A percentile compares a stretch with the other conserved stretches of the same genome.
These are phyloP conservation scores for Phytophthora ramorum DNA, from an alignment of 352 stramenopile species.

Conservation along the genomic window DNA sequence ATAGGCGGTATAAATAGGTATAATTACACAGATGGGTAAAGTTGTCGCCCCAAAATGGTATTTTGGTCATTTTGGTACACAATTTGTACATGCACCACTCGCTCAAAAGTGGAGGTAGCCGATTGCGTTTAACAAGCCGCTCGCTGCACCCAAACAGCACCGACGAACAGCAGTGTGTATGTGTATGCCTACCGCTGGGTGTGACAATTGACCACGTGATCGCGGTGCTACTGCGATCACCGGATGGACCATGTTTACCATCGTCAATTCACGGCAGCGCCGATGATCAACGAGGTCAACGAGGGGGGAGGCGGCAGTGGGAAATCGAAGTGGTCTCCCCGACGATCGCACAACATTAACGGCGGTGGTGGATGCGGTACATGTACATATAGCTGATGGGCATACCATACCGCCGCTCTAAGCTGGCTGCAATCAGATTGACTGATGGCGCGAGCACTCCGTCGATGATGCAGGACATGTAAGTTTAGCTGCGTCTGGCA, in stretches of 20 bases:
- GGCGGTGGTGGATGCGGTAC: background rate
- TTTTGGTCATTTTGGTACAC: background rate
- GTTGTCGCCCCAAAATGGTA: background rate
- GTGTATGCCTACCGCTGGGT: background rate
- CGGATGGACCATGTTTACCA: slow-evolving; percentile 25
- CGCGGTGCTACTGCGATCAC: slow-evolving; percentile 26
- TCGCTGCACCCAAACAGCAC: background rate
- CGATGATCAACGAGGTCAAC: slow-evolving; percentile 8
- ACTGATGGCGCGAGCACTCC: background rate
- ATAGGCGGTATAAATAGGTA: background rate
- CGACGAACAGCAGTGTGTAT: too few relatives aligned
- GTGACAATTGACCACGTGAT: slow-evolving; percentile 19
- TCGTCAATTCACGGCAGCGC: slow-evolving; percentile 3
- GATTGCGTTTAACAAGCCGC: background rate
- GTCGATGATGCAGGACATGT: background rate
- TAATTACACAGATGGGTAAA: too few relatives aligned
- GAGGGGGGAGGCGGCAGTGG: too few relatives aligned
- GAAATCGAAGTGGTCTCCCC: slow-evolving; percentile 1
- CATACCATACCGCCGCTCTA: background rate
- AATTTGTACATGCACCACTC: background rate
- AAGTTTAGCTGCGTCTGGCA: too few relatives aligned
- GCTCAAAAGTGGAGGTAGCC: background rate
- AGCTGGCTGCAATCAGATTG: slow-evolving; percentile 14
- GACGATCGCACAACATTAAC: slow-evolving; percentile 28
- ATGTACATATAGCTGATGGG: too few relatives aligned